Conservation (phyloP, 2,329 filamentous ascomycete genomes). For the Stachybotrys chartarum region DNA sequence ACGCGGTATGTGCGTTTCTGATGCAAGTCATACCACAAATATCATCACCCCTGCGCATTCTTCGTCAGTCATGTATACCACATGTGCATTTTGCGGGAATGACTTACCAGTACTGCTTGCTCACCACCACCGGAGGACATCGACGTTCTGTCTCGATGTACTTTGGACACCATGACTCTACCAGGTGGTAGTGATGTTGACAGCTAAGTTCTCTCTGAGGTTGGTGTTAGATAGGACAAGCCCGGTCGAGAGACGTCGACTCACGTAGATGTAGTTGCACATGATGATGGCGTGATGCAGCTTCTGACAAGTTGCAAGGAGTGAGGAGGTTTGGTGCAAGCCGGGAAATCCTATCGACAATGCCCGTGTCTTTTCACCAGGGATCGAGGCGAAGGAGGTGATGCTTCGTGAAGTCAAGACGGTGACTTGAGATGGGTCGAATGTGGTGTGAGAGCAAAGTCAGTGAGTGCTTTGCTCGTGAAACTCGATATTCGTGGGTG, state of each 20-base stretch:
- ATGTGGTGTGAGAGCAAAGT: background rate
- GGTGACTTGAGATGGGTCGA: conserved; percentile 3
- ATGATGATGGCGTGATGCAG: conserved; percentile 20
- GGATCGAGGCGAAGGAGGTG: background rate
- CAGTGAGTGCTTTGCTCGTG: background rate
- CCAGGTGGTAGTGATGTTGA: conserved; percentile 41
- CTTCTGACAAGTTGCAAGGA: background rate
- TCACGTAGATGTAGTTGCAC: conserved; percentile 45
- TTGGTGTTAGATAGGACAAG: conserved; percentile 5
- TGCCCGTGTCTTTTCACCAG: background rate
- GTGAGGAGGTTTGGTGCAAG: background rate
- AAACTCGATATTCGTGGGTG: background rate
- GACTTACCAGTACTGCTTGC: conserved; percentile 37
- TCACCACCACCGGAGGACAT: conserved; percentile 34
- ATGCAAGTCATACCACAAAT: conserved; percentile 31
- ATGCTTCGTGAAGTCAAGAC: conserved; percentile 1
- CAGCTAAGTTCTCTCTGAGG: conserved; percentile 43
- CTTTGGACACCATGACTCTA: conserved; percentile 38
- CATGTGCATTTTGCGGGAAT: background rate
- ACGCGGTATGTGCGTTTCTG: background rate
- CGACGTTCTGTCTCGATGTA: conserved; percentile 36
- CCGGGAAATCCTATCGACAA: too few species aligned
- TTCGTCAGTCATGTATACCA: background rate
- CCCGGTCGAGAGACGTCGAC: conserved; percentile 5
- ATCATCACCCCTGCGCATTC: conserved; percentile 29